A percentile compares a stretch with the other conserved stretches of the same genome.
These are phyloP conservation scores for Penicillium ucsense DNA, from an alignment of 495 filamentous ascomycete species.

Conservation along the genomic window DNA sequence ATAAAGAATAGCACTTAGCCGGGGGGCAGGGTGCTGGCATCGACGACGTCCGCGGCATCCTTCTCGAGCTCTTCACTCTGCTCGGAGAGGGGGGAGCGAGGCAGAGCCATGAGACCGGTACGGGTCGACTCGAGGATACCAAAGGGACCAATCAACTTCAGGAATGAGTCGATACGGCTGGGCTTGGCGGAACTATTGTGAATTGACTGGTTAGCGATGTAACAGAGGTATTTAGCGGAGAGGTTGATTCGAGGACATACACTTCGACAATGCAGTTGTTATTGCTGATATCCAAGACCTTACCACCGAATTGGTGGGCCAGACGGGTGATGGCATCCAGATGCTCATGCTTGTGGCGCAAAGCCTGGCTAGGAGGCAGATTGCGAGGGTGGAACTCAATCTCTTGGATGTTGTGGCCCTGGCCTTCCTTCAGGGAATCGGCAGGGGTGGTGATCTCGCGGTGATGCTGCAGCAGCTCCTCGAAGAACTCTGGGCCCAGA, in stretches of 20 bases:
- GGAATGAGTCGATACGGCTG: constrained; percentile 86
- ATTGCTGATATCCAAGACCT: constrained; percentile 93
- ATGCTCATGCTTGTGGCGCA: constrained; percentile 96
- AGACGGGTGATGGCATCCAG: constrained; percentile 88
- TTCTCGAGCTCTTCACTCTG: constrained; percentile 61
- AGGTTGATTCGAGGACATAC: constrained; percentile 43
- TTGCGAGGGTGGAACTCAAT: constrained; percentile 71
- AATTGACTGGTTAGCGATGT: neutral
- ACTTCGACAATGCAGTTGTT: constrained; percentile 98
- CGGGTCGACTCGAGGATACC: constrained; percentile 91
- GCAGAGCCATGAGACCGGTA: constrained; percentile 92
- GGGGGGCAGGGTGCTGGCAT: constrained; percentile 83
- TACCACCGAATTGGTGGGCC: constrained; percentile 94
- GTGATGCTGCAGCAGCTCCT: constrained; percentile 91
- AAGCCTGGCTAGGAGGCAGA: constrained; percentile 73
- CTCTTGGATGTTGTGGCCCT: constrained; percentile 21
- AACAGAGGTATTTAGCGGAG: neutral
- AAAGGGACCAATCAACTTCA: constrained; percentile 93
- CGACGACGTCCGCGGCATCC: constrained; percentile 87
- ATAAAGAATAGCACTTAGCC: constrained; percentile 47
- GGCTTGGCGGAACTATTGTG: constrained; percentile 75
- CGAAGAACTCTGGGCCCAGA: constrained; percentile 93
- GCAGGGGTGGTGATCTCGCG: constrained; percentile 54
- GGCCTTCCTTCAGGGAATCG: constrained; percentile 22
- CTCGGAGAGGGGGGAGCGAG: constrained; percentile 77